Base-by-base conservation (phyloP, 176 grass and related monocot genomes). In the Urochloa ruziziensis region DNA sequence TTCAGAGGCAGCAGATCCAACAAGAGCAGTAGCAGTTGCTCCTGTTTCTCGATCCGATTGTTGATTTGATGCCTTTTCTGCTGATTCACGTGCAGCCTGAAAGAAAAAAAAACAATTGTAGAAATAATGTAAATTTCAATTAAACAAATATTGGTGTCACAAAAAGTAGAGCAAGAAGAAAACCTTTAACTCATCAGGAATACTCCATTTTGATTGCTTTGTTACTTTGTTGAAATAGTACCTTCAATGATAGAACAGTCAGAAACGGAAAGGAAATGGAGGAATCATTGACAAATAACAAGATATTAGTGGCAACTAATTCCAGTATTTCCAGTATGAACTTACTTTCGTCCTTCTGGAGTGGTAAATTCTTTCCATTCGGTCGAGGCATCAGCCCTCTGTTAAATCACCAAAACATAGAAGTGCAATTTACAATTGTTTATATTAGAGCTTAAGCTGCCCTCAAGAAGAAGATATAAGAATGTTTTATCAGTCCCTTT, bases 291-390 rank as follows among this genome's bases (percentile, higher is more conserved):
- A 80, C 33, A 67, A 68, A 69, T 73, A 87, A 84, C 19, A 61
- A 72, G 60, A 73, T 67, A 23, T 56, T 7, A 58, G 19, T 54
- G 21, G 71, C 17, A 67, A 39, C 2, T 34, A 52, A 57, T 86
- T 74, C 32, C 60, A 62, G 2, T 74, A 70, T 67, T 86, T 74
- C 32, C 60, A 62, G 2, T 74, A 70, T 67, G 15, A 81, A 91
- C 93, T 90, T 89, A 99, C 96, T 94, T 99, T 71, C 88, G 80
- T 53, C 93, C 93, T 83, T 94, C 93, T 73, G 85, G 28, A 33
- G 93, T 92, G 57, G 83, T 96, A 87, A 99, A 99, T 78, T 99
- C 96, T 86, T 99, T 99, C 96, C 96, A 99, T 78, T 91, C 91
- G 72, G 96, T 99, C 9, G 91, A 96, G 33, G 93, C 88, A 34